Conservation (phyloP, 169 alveolate genomes). For the Eimeria maxima region DNA sequence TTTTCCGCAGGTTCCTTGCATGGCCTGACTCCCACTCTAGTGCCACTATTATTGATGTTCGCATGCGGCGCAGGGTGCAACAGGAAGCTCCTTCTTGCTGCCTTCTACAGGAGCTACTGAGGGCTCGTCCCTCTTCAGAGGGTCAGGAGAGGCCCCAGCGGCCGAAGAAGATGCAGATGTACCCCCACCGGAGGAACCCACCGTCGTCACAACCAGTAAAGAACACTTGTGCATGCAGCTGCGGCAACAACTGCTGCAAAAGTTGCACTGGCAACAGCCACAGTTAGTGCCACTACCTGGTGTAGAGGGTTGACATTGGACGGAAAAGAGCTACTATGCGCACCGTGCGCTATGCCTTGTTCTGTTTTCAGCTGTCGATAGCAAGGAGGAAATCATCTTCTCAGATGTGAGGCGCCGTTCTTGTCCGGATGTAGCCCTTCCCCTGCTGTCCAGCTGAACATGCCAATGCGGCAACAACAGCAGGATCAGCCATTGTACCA, state of each 20-base stretch:
- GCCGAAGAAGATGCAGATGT: slow-evolving; percentile 60
- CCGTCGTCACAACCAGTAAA: slow-evolving; percentile 65
- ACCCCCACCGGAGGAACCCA: slow-evolving; percentile 71
- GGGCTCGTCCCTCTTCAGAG: slow-evolving; percentile 64
- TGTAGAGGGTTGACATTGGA: not conserved
- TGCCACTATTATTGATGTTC: not conserved
- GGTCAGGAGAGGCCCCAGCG: not conserved
- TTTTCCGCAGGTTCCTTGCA: not conserved
- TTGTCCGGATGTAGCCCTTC: not conserved
- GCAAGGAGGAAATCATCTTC: slow-evolving; percentile 69
- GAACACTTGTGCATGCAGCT: not conserved
- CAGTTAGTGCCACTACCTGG: not conserved
- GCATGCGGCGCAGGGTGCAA: slow-evolving; percentile 44
- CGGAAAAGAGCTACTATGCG: not conserved
- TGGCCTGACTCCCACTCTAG: not conserved
- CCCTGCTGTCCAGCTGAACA: not conserved
- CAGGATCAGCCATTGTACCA: not conserved
- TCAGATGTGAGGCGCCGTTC: slow-evolving; percentile 66
- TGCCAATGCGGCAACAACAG: too few species aligned
- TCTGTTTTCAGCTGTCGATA: slow-evolving; percentile 58
- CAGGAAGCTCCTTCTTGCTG: slow-evolving; percentile 63
- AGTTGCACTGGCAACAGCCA: not conserved
- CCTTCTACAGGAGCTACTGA: slow-evolving; percentile 35
- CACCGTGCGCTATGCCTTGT: not conserved
- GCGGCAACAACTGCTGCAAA: slow-evolving; percentile 14